Evolutionary conservation across 345 rosid species (phyloP).

Genomic region (Theobroma cacao): DNA sequence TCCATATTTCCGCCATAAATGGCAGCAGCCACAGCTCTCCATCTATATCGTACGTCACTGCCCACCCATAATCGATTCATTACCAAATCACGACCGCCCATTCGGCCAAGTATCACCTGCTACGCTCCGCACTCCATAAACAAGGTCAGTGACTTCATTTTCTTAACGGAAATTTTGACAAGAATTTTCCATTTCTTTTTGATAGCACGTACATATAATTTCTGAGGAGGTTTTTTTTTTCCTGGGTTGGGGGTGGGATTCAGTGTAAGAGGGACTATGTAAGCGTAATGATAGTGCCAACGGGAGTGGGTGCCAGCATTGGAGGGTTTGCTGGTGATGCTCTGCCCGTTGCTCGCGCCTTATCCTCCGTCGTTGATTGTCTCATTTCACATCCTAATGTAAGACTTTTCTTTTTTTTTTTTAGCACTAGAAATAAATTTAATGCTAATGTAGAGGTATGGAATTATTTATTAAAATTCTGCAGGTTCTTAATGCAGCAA

Average conservation of each 20-base stretch:
- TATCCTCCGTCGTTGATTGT: slow-evolving; percentile 61
- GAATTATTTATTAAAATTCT: neutral
- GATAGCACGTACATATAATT: neutral
- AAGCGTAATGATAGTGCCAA: slow-evolving; percentile 61
- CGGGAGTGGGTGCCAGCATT: slow-evolving; percentile 57
- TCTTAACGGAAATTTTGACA: neutral
- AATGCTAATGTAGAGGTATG: neutral
- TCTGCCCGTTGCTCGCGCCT: slow-evolving; percentile 54
- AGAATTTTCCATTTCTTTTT: neutral
- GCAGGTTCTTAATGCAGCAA: slow-evolving; percentile 69
- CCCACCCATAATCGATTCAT: neutral
- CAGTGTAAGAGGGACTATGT: slow-evolving; percentile 58
- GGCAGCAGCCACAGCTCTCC: slow-evolving; percentile 20
- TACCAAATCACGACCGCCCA: slow-evolving; percentile 14
- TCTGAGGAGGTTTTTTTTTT: neutral
- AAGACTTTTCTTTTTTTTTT: neutral
- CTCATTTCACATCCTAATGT: slow-evolving; percentile 66
- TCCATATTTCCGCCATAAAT: slow-evolving; percentile 22
- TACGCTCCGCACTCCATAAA: slow-evolving; percentile 17
- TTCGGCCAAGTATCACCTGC: slow-evolving; percentile 16
- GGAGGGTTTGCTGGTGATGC: slow-evolving; percentile 73
- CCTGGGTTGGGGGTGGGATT: neutral
- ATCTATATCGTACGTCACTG: slow-evolving; percentile 18
- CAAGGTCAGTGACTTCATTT: slow-evolving; percentile 27
- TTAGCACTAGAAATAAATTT: neutral